phyloP scores from a whole-genome alignment of 1,139 yeast species.

The Magnusiomyces tetraspermus region DNA sequence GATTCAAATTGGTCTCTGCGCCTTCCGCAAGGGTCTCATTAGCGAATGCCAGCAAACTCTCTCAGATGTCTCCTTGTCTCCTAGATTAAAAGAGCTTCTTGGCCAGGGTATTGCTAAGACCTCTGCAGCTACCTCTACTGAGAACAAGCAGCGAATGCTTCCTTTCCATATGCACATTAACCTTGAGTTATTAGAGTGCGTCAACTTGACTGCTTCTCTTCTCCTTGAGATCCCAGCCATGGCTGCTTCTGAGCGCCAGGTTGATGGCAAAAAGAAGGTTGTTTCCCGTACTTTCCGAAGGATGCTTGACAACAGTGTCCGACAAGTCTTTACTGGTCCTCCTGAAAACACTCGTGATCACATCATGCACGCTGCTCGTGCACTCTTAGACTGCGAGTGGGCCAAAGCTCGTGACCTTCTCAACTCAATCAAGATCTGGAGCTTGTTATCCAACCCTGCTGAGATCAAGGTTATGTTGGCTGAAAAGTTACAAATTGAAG shows the following conservation, averaged over 20 bases:
- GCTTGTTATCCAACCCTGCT: conserved; percentile 57
- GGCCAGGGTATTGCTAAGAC: conserved; percentile 84
- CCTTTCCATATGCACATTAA: conserved; percentile 99
- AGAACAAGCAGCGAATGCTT: conserved; percentile 73
- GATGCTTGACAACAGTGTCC: conserved; percentile 84
- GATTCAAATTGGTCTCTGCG: conserved; percentile 92
- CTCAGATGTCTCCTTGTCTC: conserved; percentile 80
- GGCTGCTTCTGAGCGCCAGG: conserved; percentile 44
- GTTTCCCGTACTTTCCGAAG: conserved; percentile 81
- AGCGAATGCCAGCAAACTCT: conserved; percentile 81
- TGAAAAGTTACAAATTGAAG: conserved; percentile 76
- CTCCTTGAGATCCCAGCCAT: conserved; percentile 87
- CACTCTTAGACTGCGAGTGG: conserved; percentile 91
- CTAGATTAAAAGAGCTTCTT: conserved; percentile 80
- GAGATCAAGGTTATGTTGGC: conserved; percentile 62
- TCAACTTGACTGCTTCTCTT: conserved; percentile 81
- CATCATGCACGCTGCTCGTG: conserved; percentile 86
- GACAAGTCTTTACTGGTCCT: conserved; percentile 94
- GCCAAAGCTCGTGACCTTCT: conserved; percentile 61
- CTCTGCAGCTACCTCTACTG: conserved; percentile 34
- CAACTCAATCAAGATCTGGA: conserved; percentile 79
- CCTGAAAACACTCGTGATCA: conserved; percentile 95
- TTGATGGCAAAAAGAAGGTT: conserved; percentile 50
- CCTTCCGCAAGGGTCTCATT: conserved; percentile 83
- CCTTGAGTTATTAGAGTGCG: conserved; percentile 88